Conservation (phyloP, 2,329 filamentous ascomycete species). For the Ophiosphaerella herpotricha region DNA sequence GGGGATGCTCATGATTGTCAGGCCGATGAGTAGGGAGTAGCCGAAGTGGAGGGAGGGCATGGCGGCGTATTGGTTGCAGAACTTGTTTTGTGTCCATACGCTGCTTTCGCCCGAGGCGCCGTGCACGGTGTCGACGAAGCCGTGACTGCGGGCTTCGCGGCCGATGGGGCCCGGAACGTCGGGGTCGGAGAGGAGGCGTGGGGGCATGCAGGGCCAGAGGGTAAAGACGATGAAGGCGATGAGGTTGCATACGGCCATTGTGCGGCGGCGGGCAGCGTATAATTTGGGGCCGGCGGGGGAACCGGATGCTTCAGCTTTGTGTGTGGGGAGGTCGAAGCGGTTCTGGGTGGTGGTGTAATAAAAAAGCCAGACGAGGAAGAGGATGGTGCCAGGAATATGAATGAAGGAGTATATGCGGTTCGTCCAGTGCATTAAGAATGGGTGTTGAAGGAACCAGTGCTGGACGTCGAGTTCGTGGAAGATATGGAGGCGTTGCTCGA, state of each 20-base stretch:
- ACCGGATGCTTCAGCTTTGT: constrained; percentile 34
- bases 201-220: constrained; percentile 65
- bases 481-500: constrained; percentile 68
- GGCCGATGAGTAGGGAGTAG: constrained; percentile 72
- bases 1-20: constrained; percentile 70
- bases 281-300: constrained; percentile 56
- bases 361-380: constrained; percentile 69
- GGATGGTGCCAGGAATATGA: constrained; percentile 76
- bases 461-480: constrained; percentile 70
- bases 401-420: constrained; percentile 78
- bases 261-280: constrained; percentile 60
- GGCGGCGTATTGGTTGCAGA: constrained; percentile 78
- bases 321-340: constrained; percentile 49
- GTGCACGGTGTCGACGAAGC: constrained; percentile 65
- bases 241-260: constrained; percentile 63
- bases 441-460: constrained; percentile 58
- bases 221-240: constrained; percentile 65
- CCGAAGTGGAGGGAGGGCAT: constrained; percentile 80
- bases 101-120: constrained; percentile 64
- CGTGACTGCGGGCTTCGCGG: constrained; percentile 62
- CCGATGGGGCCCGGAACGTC: constrained; percentile 60
- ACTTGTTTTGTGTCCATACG: constrained; percentile 73
- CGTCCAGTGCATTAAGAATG: constrained; percentile 67
- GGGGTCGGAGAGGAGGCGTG: constrained; percentile 59
- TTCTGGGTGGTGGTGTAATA: constrained; percentile 70